Conservation (phyloP, 2,329 filamentous ascomycete genomes). For the Neurospora sp. region DNA sequence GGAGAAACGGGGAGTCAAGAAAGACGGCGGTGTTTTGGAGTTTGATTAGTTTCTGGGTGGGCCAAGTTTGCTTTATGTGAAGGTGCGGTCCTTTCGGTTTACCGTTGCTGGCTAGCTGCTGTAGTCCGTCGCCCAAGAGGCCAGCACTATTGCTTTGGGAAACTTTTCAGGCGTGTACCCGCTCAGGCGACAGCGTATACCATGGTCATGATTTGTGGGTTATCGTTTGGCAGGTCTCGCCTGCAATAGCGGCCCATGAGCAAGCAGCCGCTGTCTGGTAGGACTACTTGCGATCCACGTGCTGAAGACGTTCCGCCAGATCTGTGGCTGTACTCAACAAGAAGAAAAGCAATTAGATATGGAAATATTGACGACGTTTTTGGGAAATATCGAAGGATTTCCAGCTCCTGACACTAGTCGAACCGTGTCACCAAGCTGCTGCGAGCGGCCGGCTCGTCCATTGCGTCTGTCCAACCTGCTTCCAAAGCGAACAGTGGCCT, state of each 20-base stretch:
- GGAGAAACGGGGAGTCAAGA: neutral
- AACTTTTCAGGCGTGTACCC: constrained; percentile 3
- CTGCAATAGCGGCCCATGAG: constrained; percentile 8
- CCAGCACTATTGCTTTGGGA: neutral
- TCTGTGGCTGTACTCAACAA: constrained; percentile 1
- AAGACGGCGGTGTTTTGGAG: neutral
- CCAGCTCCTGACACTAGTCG: neutral
- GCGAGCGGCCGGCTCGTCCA: neutral
- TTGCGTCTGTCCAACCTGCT: constrained; percentile 3
- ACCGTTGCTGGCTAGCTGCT: neutral
- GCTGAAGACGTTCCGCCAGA: constrained; percentile 6
- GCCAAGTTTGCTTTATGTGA: neutral
- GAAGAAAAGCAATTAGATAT: neutral
- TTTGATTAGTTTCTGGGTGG: neutral
- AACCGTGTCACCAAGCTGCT: neutral
- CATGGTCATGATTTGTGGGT: neutral
- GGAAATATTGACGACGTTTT: neutral
- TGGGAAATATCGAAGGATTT: neutral
- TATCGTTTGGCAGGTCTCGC: constrained; percentile 3
- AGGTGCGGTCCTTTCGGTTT: neutral
- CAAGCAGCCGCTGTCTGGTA: constrained; percentile 8
- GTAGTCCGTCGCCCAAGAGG: neutral
- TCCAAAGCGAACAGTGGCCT: neutral
- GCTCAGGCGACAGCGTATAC: neutral
- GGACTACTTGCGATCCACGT: constrained; percentile 13